phyloP scores from a whole-genome alignment of 2,329 filamentous ascomycete genomes.

The Graphium sp. region DNA sequence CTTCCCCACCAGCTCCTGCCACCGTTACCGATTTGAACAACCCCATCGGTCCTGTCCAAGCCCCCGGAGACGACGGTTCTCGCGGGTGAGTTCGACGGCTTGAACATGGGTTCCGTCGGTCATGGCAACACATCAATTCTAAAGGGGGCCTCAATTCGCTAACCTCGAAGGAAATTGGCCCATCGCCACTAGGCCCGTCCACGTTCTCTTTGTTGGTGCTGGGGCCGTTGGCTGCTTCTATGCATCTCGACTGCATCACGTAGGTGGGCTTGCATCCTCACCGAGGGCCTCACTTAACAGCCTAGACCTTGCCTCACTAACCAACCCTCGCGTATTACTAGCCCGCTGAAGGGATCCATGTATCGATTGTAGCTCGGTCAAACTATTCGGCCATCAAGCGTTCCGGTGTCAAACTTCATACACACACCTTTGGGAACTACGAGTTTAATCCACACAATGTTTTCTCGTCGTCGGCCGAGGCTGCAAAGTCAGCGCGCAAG shows the following conservation, averaged over 20 bases:
- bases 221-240: slow-evolving; percentile 61
- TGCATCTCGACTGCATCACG: slow-evolving; percentile 47
- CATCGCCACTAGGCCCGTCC: slow-evolving; percentile 30
- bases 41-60: too few relatives aligned
- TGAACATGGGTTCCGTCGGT: too few relatives aligned
- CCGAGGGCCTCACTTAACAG: slow-evolving; percentile 2
- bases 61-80: too few relatives aligned
- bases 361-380: slow-evolving; percentile 57
- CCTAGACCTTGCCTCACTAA: slow-evolving; percentile 5
- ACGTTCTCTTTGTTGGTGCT: slow-evolving; percentile 51
- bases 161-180: too few relatives aligned
- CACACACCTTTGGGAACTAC: slow-evolving; percentile 51
- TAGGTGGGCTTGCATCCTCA: slow-evolving; percentile 12
- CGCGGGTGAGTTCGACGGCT: too few relatives aligned
- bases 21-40: too few relatives aligned
- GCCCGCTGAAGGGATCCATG: slow-evolving; percentile 32
- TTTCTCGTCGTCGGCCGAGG: slow-evolving; percentile 44
- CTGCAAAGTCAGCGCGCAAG: slow-evolving; percentile 15
- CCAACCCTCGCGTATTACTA: slow-evolving; percentile 12
- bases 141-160: too few relatives aligned
- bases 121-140: too few relatives aligned
- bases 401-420: slow-evolving; percentile 46
- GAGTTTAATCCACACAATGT: slow-evolving; percentile 42
- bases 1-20: too few relatives aligned
- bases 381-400: slow-evolving; percentile 49